These are phyloP conservation scores for Coniella lustricola DNA, from an alignment of 2,329 filamentous ascomycete species.

Conservation along the genomic window DNA sequence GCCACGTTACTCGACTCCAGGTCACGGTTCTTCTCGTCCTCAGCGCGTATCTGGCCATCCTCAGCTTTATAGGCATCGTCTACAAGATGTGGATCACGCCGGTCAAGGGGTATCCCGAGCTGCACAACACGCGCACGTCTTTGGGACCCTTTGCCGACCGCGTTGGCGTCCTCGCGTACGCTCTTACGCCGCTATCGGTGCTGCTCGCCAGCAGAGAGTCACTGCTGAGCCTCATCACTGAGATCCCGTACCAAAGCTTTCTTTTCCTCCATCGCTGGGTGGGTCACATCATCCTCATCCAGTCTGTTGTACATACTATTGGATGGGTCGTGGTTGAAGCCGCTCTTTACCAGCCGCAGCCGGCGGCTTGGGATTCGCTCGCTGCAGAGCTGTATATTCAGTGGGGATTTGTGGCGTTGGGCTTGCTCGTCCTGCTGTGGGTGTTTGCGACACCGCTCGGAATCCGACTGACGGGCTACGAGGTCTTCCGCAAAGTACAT, in stretches of 20 bases:
- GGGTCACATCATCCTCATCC: constrained; percentile 64
- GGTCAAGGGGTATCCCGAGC: constrained; percentile 44
- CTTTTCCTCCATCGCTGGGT: constrained; percentile 73
- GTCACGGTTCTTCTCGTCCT: constrained; percentile 54
- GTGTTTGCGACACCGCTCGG: constrained; percentile 49
- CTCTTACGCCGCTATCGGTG: constrained; percentile 63
- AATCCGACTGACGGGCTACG: constrained; percentile 64
- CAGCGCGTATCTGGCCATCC: constrained; percentile 56
- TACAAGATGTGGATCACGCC: constrained; percentile 67
- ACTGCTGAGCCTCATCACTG: constrained; percentile 61
- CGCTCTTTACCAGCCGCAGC: constrained; percentile 65
- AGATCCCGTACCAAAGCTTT: constrained; percentile 69
- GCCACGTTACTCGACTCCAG: constrained; percentile 61
- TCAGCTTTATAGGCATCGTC: constrained; percentile 60
- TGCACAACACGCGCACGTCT: constrained; percentile 57
- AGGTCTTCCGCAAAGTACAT: constrained; percentile 69
- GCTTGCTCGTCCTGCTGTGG: constrained; percentile 54
- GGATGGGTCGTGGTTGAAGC: constrained; percentile 63
- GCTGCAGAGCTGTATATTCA: constrained; percentile 62
- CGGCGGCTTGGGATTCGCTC: constrained; percentile 47
- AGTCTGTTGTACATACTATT: constrained; percentile 62
- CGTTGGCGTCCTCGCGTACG: constrained; percentile 64
- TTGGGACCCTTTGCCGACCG: constrained; percentile 64
- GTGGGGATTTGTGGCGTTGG: constrained; percentile 65
- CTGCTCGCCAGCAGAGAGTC: constrained; percentile 63